Percentiles rank a stretch among this genome's conserved stretches.
Evolutionary conservation across 2,329 filamentous ascomycete species (phyloP).

Genomic region (Periconia macrospinosa): DNA sequence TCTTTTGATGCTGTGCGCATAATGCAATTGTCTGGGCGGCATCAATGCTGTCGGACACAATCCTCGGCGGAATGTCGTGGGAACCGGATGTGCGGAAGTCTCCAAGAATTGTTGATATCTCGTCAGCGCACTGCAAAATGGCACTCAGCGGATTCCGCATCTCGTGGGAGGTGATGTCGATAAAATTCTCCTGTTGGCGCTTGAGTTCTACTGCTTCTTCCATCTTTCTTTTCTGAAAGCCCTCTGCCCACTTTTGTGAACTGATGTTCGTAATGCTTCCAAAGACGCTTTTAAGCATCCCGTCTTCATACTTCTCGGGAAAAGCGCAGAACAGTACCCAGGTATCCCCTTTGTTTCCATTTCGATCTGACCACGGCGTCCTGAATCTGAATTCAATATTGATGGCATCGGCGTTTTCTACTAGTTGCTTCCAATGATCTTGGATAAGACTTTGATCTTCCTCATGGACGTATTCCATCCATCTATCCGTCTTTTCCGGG

Average conservation of each 20-base stretch:
- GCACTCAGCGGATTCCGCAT: slow-evolving; percentile 77
- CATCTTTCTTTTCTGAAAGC: slow-evolving; percentile 74
- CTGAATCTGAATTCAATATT: slow-evolving; percentile 78
- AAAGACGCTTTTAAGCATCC: slow-evolving; percentile 72
- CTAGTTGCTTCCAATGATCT: slow-evolving; percentile 63
- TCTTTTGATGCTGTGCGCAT: slow-evolving; percentile 78
- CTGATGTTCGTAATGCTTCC: slow-evolving; percentile 85
- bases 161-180: slow-evolving; percentile 76
- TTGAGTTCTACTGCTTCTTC: slow-evolving; percentile 83
- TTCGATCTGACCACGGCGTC: slow-evolving; percentile 62
- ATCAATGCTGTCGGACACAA: slow-evolving; percentile 66
- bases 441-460: slow-evolving; percentile 65
- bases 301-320: slow-evolving; percentile 67
- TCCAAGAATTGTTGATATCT: slow-evolving; percentile 61
- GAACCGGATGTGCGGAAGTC: slow-evolving; percentile 51
- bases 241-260: slow-evolving; percentile 81
- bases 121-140: slow-evolving; percentile 75
- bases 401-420: slow-evolving; percentile 64
- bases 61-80: slow-evolving; percentile 48
- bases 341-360: slow-evolving; percentile 64
- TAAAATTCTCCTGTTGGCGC: slow-evolving; percentile 78
- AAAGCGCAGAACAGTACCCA: slow-evolving; percentile 80
- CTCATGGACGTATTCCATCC: slow-evolving; percentile 72
- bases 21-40: slow-evolving; percentile 76
- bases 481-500: slow-evolving; percentile 61